Evolutionary conservation across 1,139 yeast species (phyloP).

Genomic region (Nakaseomyces delphensis): DNA sequence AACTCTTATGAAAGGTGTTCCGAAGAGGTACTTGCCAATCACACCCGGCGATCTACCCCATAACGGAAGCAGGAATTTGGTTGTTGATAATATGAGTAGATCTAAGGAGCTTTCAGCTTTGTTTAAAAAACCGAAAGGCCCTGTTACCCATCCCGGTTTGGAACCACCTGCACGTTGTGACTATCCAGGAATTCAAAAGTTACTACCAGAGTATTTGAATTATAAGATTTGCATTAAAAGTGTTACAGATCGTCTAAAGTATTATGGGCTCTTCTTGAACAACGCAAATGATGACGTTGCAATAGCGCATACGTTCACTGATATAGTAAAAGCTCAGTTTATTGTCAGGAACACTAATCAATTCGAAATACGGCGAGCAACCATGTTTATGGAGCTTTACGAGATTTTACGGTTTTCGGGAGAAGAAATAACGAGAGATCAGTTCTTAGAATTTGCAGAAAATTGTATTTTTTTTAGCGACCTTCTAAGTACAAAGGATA

Average conservation of each 20-base stretch:
- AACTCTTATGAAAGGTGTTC: conserved; percentile 62
- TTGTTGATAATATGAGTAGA: conserved; percentile 38
- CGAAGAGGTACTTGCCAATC: conserved; percentile 61
- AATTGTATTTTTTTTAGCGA: conserved; percentile 31
- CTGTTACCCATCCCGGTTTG: conserved; percentile 28
- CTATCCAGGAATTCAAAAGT: conserved; percentile 15
- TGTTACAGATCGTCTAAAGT: conserved; percentile 27
- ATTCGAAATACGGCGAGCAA: conserved; percentile 23
- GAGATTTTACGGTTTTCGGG: conserved; percentile 67
- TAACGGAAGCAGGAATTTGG: conserved; percentile 35
- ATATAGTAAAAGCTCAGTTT: conserved; percentile 19
- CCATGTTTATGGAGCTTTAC: conserved; percentile 46
- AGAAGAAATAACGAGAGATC: conserved; percentile 47
- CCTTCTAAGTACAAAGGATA: conserved; percentile 14
- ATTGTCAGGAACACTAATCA: conserved; percentile 13
- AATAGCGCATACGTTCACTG: conserved; percentile 23
- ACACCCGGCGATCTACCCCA: conserved; percentile 56
- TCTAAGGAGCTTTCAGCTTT: conserved; percentile 22
- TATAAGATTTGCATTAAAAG: conserved; percentile 26
- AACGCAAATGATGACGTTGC: conserved; percentile 14
- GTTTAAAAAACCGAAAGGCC: conserved; percentile 25
- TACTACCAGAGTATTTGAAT: conserved; percentile 27
- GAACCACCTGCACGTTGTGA: conserved; percentile 28
- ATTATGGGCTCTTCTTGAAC: conserved; percentile 26
- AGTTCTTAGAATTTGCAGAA: conserved; percentile 55